phyloP scores from a whole-genome alignment of 139 green algal species.

The Ettlia oleoabundans region DNA sequence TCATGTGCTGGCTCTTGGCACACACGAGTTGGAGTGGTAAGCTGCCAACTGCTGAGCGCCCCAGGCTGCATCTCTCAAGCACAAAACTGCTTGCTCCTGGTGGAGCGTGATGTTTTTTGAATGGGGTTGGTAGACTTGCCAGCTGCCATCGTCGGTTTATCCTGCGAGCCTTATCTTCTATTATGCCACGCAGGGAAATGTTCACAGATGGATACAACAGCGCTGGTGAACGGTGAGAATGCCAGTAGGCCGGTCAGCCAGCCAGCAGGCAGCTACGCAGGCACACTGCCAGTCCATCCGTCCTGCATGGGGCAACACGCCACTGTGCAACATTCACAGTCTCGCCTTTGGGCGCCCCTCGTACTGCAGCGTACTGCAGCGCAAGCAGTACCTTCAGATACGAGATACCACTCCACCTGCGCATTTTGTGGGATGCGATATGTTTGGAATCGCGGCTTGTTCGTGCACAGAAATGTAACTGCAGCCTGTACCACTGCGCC shows the following conservation, averaged over 20 bases:
- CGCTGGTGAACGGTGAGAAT: slow-evolving; percentile 32
- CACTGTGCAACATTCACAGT: no score
- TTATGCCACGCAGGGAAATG: slow-evolving; percentile 17
- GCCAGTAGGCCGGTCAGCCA: no score
- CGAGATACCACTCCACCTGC: not conserved
- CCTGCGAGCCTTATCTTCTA: no score
- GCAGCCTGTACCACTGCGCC: not conserved
- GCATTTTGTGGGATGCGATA: no score
- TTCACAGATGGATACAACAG: slow-evolving; percentile 48
- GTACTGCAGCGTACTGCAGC: no score
- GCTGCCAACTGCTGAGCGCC: not conserved
- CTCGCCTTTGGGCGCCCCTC: no score
- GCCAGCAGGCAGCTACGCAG: not conserved
- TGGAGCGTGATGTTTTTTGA: not conserved
- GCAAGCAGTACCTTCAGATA: no score
- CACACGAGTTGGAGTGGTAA: slow-evolving; percentile 13
- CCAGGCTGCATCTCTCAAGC: not conserved
- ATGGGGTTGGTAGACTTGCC: no score
- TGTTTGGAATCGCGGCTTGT: no score
- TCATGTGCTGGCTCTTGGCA: slow-evolving; percentile 37
- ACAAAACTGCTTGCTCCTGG: not conserved
- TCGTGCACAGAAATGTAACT: not conserved
- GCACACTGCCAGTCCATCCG: not conserved
- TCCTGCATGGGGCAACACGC: no score
- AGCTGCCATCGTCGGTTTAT: no score